Conservation (phyloP, 2,329 filamentous ascomycete genomes). For the Rutstroemia sydowiana region DNA sequence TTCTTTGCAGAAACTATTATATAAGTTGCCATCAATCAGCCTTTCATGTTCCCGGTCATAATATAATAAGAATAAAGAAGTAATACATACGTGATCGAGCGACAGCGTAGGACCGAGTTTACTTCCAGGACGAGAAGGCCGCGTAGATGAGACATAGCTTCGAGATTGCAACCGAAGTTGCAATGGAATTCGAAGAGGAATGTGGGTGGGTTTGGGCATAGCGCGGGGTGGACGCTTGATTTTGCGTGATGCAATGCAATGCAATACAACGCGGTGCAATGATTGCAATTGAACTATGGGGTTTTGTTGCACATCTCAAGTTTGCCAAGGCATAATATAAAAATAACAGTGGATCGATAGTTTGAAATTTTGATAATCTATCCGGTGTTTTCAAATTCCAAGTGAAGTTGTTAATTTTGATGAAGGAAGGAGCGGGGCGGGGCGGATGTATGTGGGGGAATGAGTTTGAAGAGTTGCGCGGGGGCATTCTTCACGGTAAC, state of each 20-base stretch:
- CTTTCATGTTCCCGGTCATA: too few relatives aligned
- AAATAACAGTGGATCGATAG: neutral
- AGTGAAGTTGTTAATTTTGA: neutral
- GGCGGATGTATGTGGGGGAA: neutral
- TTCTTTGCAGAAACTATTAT: constrained; percentile 48
- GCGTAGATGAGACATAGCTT: constrained; percentile 11
- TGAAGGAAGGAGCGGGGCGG: constrained; percentile 1
- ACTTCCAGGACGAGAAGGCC: constrained; percentile 21
- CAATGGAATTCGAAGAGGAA: too few relatives aligned
- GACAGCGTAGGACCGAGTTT: constrained; percentile 41
- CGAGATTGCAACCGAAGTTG: constrained; percentile 7
- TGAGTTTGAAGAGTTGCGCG: neutral
- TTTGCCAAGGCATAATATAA: neutral
- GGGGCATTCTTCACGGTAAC: too few relatives aligned
- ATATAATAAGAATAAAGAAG: neutral
- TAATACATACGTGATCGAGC: constrained; percentile 46
- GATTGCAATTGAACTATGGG: too few relatives aligned
- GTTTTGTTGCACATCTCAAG: neutral
- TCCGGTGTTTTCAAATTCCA: neutral
- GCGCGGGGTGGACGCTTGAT: neutral
- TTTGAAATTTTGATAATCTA: neutral
- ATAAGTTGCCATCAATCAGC: neutral
- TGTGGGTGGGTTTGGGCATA: neutral
- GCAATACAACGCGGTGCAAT: neutral
- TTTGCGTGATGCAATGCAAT: too few relatives aligned